Base-by-base conservation (phyloP, 164 flowering plant genomes). In the Nymphaea colorata region DNA sequence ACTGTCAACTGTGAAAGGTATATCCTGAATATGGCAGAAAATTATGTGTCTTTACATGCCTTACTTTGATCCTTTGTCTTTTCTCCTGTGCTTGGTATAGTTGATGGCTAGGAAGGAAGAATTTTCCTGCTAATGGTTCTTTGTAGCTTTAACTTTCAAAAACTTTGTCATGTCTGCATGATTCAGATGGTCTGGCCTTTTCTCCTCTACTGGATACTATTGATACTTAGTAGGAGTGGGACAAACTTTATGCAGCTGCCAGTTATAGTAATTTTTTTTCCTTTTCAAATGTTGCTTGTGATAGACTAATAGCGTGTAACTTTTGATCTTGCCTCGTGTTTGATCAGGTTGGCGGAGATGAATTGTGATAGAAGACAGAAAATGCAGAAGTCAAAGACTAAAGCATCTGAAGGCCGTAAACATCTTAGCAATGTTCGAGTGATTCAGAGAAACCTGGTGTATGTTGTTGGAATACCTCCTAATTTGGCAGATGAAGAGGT, bases 401-500 rank as follows among this genome's bases (percentile, higher is more conserved):
- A 88, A 80, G 43, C 90, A 65, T 77, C 83, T 47, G 98, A 92
- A 59, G 94, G 90, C 62, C 83, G 96, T 72, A 90, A 92, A 78
- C 98, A 92, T 67, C 91, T 95, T 59, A 84, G 83, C 71, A 89
- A 86, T 82, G 96, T 90, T 64, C 81, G 99, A 61, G 99, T 95
- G 67, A 87, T 95, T 65, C 98, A 88, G 69, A 71, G 93, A 79
- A 89, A 95, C 73, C 94, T 95, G 69, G 99, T 90, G 15, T 92
- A 95, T 75, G 78, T 90, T 59, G 88, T 89, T 75, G 98, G 99
- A 57, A 68, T 95, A 82, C 99, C 99, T 62, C 83, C 86, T 68
- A 80, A 78, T 80, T 75, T 90, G 68, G 98, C 97, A 51, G 97
- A 93, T 77, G 98, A 92, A 83, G 95, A 90, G 78, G 99, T 92